Percentiles rank a stretch among this genome's conserved stretches.
Evolutionary conservation across 495 filamentous ascomycete genomes (phyloP).

Genomic region (Aspergillus incahuasiensis): DNA sequence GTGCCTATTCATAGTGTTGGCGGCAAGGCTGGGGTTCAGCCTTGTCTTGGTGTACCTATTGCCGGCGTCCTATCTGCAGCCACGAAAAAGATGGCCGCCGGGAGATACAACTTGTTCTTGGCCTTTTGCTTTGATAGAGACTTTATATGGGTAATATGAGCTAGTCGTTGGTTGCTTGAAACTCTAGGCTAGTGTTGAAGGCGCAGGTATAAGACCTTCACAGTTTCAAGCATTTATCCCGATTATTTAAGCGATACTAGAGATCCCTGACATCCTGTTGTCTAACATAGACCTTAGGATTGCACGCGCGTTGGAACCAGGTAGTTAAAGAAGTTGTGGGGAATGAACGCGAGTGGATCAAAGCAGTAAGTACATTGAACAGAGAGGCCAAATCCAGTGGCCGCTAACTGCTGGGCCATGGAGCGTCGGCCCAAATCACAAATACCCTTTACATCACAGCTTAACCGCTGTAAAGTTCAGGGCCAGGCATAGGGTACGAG

Average conservation of each 20-base stretch:
- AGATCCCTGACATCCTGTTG: too few species aligned
- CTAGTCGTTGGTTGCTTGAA: too few species aligned
- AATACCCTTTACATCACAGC: not conserved
- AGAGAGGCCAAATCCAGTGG: not conserved
- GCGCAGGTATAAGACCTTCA: too few species aligned
- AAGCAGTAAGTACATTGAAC: not conserved
- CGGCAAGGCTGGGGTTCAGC: not conserved
- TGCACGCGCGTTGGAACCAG: too few species aligned
- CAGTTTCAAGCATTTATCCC: too few species aligned
- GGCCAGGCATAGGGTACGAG: conserved; percentile 54
- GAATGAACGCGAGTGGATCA: not conserved
- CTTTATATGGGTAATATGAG: too few species aligned
- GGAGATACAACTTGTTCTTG: too few species aligned
- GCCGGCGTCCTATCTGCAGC: not conserved
- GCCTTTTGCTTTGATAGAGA: too few species aligned
- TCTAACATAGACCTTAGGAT: too few species aligned
- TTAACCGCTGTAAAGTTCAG: conserved; percentile 20
- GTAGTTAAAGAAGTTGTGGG: not conserved
- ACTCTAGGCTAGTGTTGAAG: too few species aligned
- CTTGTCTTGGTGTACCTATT: not conserved
- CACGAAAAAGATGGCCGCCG: too few species aligned
- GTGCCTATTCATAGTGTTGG: not conserved
- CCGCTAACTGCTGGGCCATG: not conserved
- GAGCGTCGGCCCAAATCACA: not conserved
- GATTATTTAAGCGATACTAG: too few species aligned